Conservation (phyloP, 2,329 filamentous ascomycete genomes). For the Xylaria sp. region DNA sequence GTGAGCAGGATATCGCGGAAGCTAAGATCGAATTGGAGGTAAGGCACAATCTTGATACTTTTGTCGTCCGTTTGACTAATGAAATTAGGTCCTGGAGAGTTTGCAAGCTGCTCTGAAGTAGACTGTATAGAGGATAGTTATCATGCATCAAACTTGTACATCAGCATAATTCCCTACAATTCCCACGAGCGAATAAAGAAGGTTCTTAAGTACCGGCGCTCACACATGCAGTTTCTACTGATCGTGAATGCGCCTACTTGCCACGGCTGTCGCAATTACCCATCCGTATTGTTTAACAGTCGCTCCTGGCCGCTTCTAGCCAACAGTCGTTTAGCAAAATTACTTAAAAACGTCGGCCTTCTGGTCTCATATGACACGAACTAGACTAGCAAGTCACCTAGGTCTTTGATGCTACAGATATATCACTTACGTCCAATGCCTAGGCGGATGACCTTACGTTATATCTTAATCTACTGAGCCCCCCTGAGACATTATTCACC, state of each 20-base stretch:
- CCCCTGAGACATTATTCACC: conserved; percentile 10
- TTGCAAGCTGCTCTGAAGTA: conserved; percentile 86
- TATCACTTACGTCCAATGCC: conserved; percentile 25
- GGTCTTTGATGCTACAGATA: conserved; percentile 13
- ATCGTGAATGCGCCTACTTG: conserved; percentile 35
- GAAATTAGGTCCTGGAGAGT: conserved; percentile 78
- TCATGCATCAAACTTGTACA: conserved; percentile 51
- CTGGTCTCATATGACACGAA: background rate
- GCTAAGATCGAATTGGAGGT: conserved; percentile 99
- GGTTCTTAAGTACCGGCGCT: conserved; percentile 43
- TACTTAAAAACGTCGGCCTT: background rate
- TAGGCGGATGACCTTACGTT: conserved; percentile 1
- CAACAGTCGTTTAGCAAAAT: background rate
- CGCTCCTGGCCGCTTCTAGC: conserved; percentile 9
- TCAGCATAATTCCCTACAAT: conserved; percentile 51
- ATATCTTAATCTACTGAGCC: background rate
- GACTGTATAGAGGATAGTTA: conserved; percentile 60
- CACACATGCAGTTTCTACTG: conserved; percentile 38
- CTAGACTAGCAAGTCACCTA: conserved; percentile 1
- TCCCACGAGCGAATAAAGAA: conserved; percentile 43
- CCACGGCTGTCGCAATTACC: conserved; percentile 26
- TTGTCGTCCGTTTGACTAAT: conserved; percentile 52
- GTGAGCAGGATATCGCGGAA: conserved; percentile 97
- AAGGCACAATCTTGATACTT: conserved; percentile 45
- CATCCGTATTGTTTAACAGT: background rate